Conservation (phyloP, 257 asterid species). For the Plantago ovata region DNA sequence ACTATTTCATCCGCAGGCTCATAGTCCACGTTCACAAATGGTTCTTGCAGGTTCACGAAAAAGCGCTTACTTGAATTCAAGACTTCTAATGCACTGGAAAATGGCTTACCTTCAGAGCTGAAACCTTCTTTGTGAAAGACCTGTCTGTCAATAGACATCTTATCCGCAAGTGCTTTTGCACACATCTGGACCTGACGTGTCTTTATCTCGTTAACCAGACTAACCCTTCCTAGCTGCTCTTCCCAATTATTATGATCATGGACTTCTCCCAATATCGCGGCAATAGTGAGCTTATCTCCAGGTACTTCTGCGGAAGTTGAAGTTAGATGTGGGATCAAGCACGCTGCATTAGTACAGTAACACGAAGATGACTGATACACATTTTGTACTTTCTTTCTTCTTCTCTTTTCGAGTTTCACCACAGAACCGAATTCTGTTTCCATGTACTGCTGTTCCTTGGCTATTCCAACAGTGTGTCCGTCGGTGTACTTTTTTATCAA, state of each 20-base stretch:
- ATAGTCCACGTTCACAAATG: too few species aligned
- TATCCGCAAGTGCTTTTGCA: slow-evolving; percentile 57
- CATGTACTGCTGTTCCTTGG: slow-evolving; percentile 19
- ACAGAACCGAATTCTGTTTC: slow-evolving; percentile 28
- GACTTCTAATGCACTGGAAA: slow-evolving; percentile 54
- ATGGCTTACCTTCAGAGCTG: slow-evolving; percentile 35
- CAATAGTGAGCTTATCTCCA: slow-evolving; percentile 30
- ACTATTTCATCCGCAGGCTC: slow-evolving; percentile 45
- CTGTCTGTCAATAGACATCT: slow-evolving; percentile 39
- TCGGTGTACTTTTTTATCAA: slow-evolving; percentile 20
- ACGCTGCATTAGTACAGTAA: slow-evolving; percentile 17
- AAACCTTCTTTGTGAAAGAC: slow-evolving; percentile 17
- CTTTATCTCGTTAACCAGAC: slow-evolving; percentile 32
- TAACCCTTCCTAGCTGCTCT: slow-evolving; percentile 23
- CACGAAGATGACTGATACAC: slow-evolving; percentile 19
- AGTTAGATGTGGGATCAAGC: slow-evolving; percentile 18
- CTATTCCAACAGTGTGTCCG: slow-evolving; percentile 13
- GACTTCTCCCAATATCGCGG: slow-evolving; percentile 39
- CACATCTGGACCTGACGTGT: slow-evolving; percentile 42
- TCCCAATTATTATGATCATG: slow-evolving; percentile 35
- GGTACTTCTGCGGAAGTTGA: slow-evolving; percentile 34
- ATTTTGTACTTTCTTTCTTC: slow-evolving; percentile 23
- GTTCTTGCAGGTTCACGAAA: slow-evolving; percentile 42
- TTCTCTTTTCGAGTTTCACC: slow-evolving; percentile 25
- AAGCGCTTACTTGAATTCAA: slow-evolving; percentile 40